Conservation (phyloP, 768 basidiomycete genomes). For the Cystofilobasidium capitatum region DNA sequence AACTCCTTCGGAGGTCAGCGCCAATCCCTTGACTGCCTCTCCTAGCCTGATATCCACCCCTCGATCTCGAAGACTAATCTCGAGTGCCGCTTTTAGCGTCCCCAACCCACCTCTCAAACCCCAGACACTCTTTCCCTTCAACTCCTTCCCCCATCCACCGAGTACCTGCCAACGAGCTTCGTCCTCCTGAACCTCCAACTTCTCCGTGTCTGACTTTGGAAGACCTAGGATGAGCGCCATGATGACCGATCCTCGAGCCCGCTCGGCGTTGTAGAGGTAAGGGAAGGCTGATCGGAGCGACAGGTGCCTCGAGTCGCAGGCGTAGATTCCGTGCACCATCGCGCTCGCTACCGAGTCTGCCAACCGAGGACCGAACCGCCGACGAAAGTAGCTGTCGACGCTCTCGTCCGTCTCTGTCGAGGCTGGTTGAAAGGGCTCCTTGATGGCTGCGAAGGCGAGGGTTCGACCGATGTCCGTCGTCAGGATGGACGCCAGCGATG, state of each 20-base stretch:
- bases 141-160: conserved; percentile 45
- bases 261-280: conserved; percentile 56
- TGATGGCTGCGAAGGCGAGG: conserved; percentile 50
- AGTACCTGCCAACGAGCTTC: conserved; percentile 43
- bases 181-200: conserved; percentile 28
- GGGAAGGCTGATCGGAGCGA: conserved; percentile 73
- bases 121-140: conserved; percentile 62
- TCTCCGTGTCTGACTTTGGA: conserved; percentile 17
- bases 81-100: conserved; percentile 54
- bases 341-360: conserved; percentile 69
- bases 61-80: conserved; percentile 43
- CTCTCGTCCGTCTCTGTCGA: conserved; percentile 55
- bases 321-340: conserved; percentile 86
- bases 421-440: conserved; percentile 49
- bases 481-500: conserved; percentile 42
- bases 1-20: conserved; percentile 34
- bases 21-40: conserved; percentile 38
- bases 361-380: conserved; percentile 62
- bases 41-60: conserved; percentile 55
- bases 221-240: conserved; percentile 44
- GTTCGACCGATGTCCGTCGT: conserved; percentile 35
- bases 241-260: conserved; percentile 61
- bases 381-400: conserved; percentile 62
- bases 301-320: conserved; percentile 64
- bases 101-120: conserved; percentile 70